Percentiles rank a stretch among this genome's conserved stretches.
These are phyloP conservation scores for Auriscalpium vulgare DNA, from an alignment of 768 basidiomycete genomes.

Conservation along the genomic window DNA sequence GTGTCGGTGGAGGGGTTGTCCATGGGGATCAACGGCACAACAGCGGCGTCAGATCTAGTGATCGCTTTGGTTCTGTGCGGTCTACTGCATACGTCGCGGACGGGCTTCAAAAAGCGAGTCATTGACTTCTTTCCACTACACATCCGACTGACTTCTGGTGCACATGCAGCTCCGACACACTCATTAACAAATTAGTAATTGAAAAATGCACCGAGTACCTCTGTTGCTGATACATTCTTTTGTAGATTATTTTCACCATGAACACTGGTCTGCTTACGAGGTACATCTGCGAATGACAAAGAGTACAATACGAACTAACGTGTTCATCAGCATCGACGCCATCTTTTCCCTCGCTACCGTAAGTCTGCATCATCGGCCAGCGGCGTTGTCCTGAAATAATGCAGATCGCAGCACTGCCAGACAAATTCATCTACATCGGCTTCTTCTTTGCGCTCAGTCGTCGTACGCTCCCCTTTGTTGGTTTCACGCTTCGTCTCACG, in stretches of 20 bases:
- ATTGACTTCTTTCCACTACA: no score
- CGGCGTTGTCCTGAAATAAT: background rate
- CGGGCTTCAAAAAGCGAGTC: conserved; percentile 43
- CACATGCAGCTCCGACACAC: conserved; percentile 29
- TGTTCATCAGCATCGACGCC: conserved; percentile 26
- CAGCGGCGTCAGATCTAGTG: conserved; percentile 39
- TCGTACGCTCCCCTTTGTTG: conserved; percentile 20
- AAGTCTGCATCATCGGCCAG: conserved; percentile 3
- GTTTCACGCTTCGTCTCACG: background rate
- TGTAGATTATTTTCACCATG: conserved; percentile 33
- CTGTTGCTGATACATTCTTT: no score
- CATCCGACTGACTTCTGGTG: background rate
- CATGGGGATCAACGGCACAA: conserved; percentile 47
- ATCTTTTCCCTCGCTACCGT: conserved; percentile 34
- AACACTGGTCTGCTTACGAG: conserved; percentile 35
- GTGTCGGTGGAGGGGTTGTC: conserved; percentile 35
- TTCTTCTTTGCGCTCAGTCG: conserved; percentile 52
- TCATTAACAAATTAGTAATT: conserved; percentile 30
- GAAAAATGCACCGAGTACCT: no score
- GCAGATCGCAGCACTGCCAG: conserved; percentile 39
- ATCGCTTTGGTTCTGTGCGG: conserved; percentile 43
- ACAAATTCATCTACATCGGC: conserved; percentile 47
- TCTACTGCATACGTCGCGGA: conserved; percentile 42
- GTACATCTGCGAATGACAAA: background rate
- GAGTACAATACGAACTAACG: no score